Conservation (phyloP, 2,329 filamentous ascomycete genomes). For the Apiospora aurea region DNA sequence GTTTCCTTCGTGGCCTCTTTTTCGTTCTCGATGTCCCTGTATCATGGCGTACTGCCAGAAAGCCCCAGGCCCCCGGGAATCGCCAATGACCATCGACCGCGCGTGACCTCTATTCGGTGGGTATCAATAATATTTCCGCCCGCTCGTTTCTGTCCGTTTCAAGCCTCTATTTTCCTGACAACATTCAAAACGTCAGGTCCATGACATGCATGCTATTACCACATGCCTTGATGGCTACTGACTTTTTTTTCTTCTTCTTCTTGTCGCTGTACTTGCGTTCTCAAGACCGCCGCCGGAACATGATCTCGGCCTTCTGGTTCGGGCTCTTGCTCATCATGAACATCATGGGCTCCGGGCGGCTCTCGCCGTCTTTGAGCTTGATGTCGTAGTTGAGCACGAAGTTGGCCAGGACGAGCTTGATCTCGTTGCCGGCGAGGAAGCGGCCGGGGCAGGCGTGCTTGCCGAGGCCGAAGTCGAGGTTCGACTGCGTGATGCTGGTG, state of each 20-base stretch:
- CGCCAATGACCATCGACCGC: background rate
- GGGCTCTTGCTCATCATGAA: slow-evolving; percentile 45
- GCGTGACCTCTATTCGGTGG: slow-evolving; percentile 3
- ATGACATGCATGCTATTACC: background rate
- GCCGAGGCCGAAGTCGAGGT: slow-evolving; percentile 47
- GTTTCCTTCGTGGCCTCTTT: background rate
- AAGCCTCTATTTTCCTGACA: background rate
- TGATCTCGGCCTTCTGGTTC: slow-evolving; percentile 41
- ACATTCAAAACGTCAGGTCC: background rate
- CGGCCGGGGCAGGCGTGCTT: slow-evolving; percentile 52
- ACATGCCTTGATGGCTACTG: background rate
- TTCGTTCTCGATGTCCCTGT: background rate
- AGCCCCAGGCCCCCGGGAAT: slow-evolving; percentile 12
- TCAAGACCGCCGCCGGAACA: slow-evolving; percentile 36
- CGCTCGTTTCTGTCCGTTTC: background rate
- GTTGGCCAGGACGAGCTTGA: slow-evolving; percentile 52
- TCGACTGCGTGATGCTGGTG: slow-evolving; percentile 46
- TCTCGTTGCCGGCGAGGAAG: slow-evolving; percentile 54
- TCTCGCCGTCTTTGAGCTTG: slow-evolving; percentile 39
- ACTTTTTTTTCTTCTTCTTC: background rate
- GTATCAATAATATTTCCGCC: background rate
- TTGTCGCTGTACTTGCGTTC: background rate
- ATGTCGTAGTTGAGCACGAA: slow-evolving; percentile 51
- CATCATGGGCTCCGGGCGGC: slow-evolving; percentile 38
- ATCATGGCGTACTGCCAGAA: background rate